Base-by-base conservation (phyloP, 805 yeast genomes). In the Candida rishiriensis region DNA sequence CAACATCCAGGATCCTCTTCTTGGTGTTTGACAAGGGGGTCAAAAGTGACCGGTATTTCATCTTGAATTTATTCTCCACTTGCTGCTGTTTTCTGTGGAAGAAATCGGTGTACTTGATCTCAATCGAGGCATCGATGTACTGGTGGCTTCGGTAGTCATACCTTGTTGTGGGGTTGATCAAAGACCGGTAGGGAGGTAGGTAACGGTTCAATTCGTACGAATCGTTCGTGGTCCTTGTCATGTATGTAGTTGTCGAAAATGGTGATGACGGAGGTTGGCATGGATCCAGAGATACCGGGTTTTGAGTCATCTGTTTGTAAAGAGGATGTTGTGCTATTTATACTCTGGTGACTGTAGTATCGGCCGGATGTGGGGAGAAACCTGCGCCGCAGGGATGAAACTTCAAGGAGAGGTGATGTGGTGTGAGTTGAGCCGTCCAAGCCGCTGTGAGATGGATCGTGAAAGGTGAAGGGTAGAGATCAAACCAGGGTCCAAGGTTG, bases 121-220 rank as follows among this genome's bases (percentile, higher is more conserved):
- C 54, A 3, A 50, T 54, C 10, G 52, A 49, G 2, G 53, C 43
- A 41, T 61, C 64, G 4, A 64, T 50, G 35, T 73, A 64, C 36
- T 66, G 57, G 49, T 72, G 80, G 5, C 73, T 68, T 40, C 64
- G 61, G 57, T 78, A 78, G 54, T 78, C 83, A 54, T 75, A 78
- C 16, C 69, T 63, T 10, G 71, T 70, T 40, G 61, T 64, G 1
- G 82, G 82, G 35, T 68, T 70, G 26, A 78, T 58, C 26, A 78
- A 63, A 4, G 81, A 76, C 36, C 81, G 64, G 55, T 78, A 78
- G 2, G 81, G 75, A 8, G 80, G 80, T 21, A 76, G 61, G 53
- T 70, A 66, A 16, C 52, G 39, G 30, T 52, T 49, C 38, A 55
- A 43, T 37, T 55, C 58, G 33, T 57, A 55, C 6, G 47, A 38